Evolutionary conservation across 176 grass and related monocot species (phyloP).

Genomic region (Chloris gayana): DNA sequence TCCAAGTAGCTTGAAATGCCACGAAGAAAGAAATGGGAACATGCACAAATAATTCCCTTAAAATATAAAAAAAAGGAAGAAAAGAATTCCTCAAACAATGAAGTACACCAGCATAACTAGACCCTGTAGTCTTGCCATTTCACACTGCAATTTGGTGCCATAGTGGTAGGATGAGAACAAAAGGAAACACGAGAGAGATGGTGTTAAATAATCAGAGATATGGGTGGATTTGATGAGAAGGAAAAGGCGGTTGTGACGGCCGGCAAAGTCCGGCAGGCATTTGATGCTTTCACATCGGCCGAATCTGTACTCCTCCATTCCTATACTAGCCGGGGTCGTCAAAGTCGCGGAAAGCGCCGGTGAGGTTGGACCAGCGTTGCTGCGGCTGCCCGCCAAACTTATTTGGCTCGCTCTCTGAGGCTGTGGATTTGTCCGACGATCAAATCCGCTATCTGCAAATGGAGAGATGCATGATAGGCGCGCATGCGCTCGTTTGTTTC

Average conservation of each 20-base stretch:
- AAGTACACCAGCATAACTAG: not conserved
- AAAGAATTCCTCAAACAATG: not conserved
- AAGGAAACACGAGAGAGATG: not conserved
- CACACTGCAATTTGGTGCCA: not conserved
- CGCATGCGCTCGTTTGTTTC: not conserved
- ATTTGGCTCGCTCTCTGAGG: slow-evolving; percentile 5
- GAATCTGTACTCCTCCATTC: slow-evolving; percentile 4
- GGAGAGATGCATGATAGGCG: not conserved
- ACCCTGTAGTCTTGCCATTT: not conserved
- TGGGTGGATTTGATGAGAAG: slow-evolving; percentile 24
- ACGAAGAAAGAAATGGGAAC: not conserved
- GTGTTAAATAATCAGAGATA: slow-evolving; percentile 29
- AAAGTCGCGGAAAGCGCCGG: slow-evolving; percentile 33
- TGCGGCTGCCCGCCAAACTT: slow-evolving; percentile 11
- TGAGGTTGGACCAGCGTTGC: slow-evolving; percentile 31
- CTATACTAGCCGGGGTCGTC: not conserved
- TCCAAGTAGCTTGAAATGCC: no score
- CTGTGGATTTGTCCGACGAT: slow-evolving; percentile 1
- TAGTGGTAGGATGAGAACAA: not conserved
- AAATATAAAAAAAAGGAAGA: no score
- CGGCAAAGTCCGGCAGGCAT: slow-evolving; percentile 27
- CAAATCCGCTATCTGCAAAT: slow-evolving; percentile 20
- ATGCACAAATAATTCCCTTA: not conserved
- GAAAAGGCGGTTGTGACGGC: slow-evolving; percentile 1
- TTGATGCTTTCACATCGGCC: slow-evolving; percentile 42